These are phyloP conservation scores for Colletotrichum lupini DNA, from an alignment of 2,329 filamentous ascomycete species.

Conservation along the genomic window DNA sequence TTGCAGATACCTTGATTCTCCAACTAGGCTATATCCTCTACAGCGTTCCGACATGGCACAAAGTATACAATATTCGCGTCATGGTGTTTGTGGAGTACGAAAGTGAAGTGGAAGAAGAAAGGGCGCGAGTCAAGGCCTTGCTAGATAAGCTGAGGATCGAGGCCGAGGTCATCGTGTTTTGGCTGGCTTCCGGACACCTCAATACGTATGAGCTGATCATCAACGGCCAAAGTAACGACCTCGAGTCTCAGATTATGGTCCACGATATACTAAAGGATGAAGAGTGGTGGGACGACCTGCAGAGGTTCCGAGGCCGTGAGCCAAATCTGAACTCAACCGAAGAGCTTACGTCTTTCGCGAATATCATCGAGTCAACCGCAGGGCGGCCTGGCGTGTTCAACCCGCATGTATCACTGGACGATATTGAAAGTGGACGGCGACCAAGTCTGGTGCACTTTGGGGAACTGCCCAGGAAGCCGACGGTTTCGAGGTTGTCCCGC, in stretches of 20 bases:
- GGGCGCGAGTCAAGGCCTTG: constrained; percentile 75
- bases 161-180: constrained; percentile 83
- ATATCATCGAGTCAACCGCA: constrained; percentile 56
- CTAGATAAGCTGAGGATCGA: constrained; percentile 86
- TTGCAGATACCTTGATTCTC: constrained; percentile 77
- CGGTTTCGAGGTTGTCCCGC: constrained; percentile 60
- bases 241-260: constrained; percentile 64
- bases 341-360: constrained; percentile 55
- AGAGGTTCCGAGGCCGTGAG: constrained; percentile 59
- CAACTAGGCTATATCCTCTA: constrained; percentile 87
- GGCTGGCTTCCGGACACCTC: constrained; percentile 79
- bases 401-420: constrained; percentile 47
- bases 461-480: constrained; percentile 71
- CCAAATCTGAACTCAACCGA: constrained; percentile 53
- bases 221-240: constrained; percentile 68
- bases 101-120: constrained; percentile 83
- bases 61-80: constrained; percentile 77
- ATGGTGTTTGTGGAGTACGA: constrained; percentile 93
- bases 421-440: constrained; percentile 45
- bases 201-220: constrained; percentile 82
- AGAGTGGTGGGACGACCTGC: constrained; percentile 86
- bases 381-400: constrained; percentile 56
- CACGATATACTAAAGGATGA: constrained; percentile 76
- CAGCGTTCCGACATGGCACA: constrained; percentile 84
- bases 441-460: constrained; percentile 68